phyloP scores from a whole-genome alignment of 352 stramenopile species.

The Hyaloperonospora brassicae region DNA sequence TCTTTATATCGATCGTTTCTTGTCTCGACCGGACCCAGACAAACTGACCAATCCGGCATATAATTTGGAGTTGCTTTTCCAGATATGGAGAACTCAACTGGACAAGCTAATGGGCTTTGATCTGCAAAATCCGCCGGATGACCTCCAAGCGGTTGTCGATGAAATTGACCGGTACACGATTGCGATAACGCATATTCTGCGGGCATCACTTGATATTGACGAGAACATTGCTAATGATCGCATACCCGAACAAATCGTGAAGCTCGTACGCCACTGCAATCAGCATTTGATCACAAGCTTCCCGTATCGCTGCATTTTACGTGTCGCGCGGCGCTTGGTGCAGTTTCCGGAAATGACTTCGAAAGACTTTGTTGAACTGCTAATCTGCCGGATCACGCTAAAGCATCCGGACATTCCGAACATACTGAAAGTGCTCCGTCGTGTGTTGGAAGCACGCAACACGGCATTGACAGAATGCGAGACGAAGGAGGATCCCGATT shows the following conservation, averaged over 20 bases:
- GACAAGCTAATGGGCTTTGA: conserved; percentile 50
- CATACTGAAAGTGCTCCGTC: conserved; percentile 65
- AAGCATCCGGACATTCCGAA: conserved; percentile 62
- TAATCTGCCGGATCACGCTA: conserved; percentile 63
- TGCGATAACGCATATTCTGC: conserved; percentile 62
- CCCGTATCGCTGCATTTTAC: conserved; percentile 57
- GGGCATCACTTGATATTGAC: conserved; percentile 57
- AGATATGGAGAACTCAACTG: conserved; percentile 57
- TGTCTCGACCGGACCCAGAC: conserved; percentile 60
- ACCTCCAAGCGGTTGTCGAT: conserved; percentile 37
- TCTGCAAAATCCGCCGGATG: conserved; percentile 48
- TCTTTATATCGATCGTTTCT: conserved; percentile 67
- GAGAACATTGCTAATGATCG: conserved; percentile 55
- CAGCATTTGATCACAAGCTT: conserved; percentile 60
- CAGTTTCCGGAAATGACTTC: conserved; percentile 62
- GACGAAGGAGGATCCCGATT: conserved; percentile 31
- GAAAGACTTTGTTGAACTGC: conserved; percentile 60
- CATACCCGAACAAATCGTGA: conserved; percentile 67
- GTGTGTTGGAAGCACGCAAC: conserved; percentile 54
- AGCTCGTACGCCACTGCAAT: conserved; percentile 70
- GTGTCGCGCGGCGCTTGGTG: conserved; percentile 51
- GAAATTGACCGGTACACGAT: conserved; percentile 65
- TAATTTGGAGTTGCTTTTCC: conserved; percentile 71
- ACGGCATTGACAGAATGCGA: conserved; percentile 23
- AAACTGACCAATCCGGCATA: conserved; percentile 68